A percentile compares a stretch with the other conserved stretches of the same genome.
phyloP scores from a whole-genome alignment of 805 yeast species.

The Ogataea angusta region DNA sequence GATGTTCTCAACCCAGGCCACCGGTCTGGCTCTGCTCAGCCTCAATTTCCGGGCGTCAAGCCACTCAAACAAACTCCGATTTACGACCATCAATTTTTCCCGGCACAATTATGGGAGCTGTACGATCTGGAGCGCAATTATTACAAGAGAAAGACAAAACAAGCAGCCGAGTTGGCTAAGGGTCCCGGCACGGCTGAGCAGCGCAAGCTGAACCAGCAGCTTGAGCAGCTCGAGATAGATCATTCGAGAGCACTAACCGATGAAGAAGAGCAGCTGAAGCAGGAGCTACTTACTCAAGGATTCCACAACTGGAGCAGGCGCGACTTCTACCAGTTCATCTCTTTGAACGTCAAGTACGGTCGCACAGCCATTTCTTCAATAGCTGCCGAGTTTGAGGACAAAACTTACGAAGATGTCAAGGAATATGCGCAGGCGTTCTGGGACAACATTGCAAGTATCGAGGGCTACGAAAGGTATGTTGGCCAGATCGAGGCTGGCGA shows the following conservation, averaged over 20 bases:
- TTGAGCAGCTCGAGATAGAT: constrained; percentile 70
- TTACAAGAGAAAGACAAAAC: constrained; percentile 64
- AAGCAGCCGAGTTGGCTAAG: constrained; percentile 58
- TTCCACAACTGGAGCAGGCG: constrained; percentile 81
- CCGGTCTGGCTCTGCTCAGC: constrained; percentile 37
- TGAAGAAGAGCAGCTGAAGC: constrained; percentile 68
- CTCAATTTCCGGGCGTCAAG: constrained; percentile 58
- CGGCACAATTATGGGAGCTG: constrained; percentile 68
- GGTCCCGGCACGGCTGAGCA: constrained; percentile 38
- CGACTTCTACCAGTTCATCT: constrained; percentile 81
- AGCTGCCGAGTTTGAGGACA: constrained; percentile 77
- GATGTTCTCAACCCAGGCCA: constrained; percentile 64
- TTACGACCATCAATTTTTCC: constrained; percentile 89
- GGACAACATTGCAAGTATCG: constrained; percentile 73
- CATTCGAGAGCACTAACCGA: constrained; percentile 79
- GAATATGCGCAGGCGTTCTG: constrained; percentile 80
- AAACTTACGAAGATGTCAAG: constrained; percentile 73
- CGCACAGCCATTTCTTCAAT: constrained; percentile 69
- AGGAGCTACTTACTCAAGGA: constrained; percentile 60
- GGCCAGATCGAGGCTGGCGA: constrained; percentile 86
- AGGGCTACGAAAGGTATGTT: constrained; percentile 82
- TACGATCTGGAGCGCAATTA: constrained; percentile 79
- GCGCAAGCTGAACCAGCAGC: constrained; percentile 27
- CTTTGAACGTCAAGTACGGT: constrained; percentile 73
- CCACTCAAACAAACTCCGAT: constrained; percentile 82